These are phyloP conservation scores for Cerrena zonata DNA, from an alignment of 1,284 basidiomycete genomes.

Conservation along the genomic window DNA sequence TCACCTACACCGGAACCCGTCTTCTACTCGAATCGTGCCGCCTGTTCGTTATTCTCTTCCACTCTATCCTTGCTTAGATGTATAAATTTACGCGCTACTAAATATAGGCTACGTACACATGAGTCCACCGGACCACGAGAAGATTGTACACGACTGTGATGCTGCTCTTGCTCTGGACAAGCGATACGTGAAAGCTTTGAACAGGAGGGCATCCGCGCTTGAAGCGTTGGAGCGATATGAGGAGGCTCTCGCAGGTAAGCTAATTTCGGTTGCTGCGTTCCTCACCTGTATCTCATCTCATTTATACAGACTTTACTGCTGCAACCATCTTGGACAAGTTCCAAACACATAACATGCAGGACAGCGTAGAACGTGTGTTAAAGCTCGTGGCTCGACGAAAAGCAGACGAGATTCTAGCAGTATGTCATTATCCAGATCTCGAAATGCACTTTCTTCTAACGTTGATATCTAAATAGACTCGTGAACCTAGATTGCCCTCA, in stretches of 20 bases:
- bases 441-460: not conserved
- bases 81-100: no score
- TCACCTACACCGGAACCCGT: constrained; percentile 85
- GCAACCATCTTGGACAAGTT: constrained; percentile 93
- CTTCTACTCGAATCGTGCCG: constrained; percentile 95
- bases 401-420: constrained; percentile 65
- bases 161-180: constrained; percentile 81
- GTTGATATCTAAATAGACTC: constrained; percentile 38
- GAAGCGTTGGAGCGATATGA: constrained; percentile 75
- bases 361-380: constrained; percentile 86
- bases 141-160: constrained; percentile 88
- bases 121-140: constrained; percentile 75
- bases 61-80: not conserved
- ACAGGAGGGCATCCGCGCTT: constrained; percentile 82
- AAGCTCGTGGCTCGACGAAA: constrained; percentile 77
- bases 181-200: constrained; percentile 91
- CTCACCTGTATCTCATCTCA: not conserved
- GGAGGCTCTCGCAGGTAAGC: constrained; percentile 73
- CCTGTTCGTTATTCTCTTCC: constrained; percentile 54
- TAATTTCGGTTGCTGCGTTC: not conserved
- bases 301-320: constrained; percentile 81
- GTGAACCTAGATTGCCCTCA: constrained; percentile 83
- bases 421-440: constrained; percentile 26
- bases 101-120: constrained; percentile 83
- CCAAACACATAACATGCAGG: constrained; percentile 74